A percentile compares a stretch with the other conserved stretches of the same genome.
phyloP scores from a whole-genome alignment of 352 stramenopile genomes.

The Peronospora belbahrii region DNA sequence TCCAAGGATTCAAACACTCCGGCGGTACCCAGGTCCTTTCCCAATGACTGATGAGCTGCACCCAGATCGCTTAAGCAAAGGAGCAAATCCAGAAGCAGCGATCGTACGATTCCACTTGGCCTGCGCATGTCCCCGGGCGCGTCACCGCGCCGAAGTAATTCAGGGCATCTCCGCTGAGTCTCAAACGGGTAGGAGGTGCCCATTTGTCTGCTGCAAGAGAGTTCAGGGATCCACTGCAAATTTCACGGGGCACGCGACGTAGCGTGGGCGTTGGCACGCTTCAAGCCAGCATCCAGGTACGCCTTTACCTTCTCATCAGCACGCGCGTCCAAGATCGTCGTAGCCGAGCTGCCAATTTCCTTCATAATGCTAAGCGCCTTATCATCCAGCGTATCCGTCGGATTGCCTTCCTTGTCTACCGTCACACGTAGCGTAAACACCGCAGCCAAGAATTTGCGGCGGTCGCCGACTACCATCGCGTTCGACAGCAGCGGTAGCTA shows the following conservation, averaged over 20 bases:
- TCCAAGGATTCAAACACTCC: too few relatives aligned
- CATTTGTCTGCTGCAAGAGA: too few relatives aligned
- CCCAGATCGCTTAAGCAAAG: too few relatives aligned
- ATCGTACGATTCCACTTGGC: too few relatives aligned
- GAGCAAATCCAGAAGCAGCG: too few relatives aligned
- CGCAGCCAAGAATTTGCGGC: slow-evolving; percentile 87
- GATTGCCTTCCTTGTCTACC: slow-evolving; percentile 70
- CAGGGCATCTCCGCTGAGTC: too few relatives aligned
- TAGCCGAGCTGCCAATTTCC: slow-evolving; percentile 61
- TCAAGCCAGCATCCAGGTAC: slow-evolving; percentile 65
- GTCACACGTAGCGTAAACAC: slow-evolving; percentile 85
- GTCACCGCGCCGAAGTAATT: too few relatives aligned
- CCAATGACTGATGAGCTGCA: too few relatives aligned
- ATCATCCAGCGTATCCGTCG: slow-evolving; percentile 72
- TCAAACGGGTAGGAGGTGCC: too few relatives aligned
- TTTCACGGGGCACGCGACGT: slow-evolving; percentile 84
- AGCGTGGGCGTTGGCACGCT: slow-evolving; percentile 62
- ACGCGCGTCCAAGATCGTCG: slow-evolving; percentile 60
- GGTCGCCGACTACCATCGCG: slow-evolving; percentile 89
- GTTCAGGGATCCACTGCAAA: too few relatives aligned
- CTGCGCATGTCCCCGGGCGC: too few relatives aligned
- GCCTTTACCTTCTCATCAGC: slow-evolving; percentile 68
- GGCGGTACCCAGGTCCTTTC: too few relatives aligned
- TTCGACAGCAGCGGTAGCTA: slow-evolving; percentile 85
- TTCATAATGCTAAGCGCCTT: slow-evolving; percentile 53